Conservation (phyloP, 2,329 filamentous ascomycete species). For the Colletotrichum falcatum region DNA sequence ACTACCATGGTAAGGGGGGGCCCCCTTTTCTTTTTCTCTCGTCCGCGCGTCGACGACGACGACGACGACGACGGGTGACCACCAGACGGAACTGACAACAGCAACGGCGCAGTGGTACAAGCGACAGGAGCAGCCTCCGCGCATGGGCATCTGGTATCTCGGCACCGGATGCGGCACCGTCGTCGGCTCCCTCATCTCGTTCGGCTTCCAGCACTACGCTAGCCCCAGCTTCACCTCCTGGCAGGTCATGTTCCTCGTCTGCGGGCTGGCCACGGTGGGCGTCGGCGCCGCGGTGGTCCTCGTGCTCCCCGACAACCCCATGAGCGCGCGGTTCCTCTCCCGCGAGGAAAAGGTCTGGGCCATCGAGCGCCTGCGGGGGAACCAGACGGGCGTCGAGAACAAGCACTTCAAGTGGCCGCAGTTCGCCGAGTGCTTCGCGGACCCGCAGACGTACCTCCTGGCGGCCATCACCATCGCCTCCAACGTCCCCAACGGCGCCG, state of each 20-base stretch:
- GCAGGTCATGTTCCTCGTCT: slow-evolving; percentile 69
- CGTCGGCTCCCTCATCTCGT: slow-evolving; percentile 66
- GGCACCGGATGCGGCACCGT: slow-evolving; percentile 70
- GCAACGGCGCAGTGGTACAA: slow-evolving; percentile 60
- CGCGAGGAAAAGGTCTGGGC: slow-evolving; percentile 75
- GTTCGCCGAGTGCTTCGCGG: slow-evolving; percentile 62
- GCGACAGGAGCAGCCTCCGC: slow-evolving; percentile 68
- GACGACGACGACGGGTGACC: too few species aligned
- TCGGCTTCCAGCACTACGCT: slow-evolving; percentile 66
- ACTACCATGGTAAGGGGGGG: slow-evolving; percentile 50
- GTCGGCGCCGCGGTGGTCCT: slow-evolving; percentile 69
- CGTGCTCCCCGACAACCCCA: slow-evolving; percentile 67
- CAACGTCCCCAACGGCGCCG: slow-evolving; percentile 72
- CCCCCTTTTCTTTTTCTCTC: too few species aligned
- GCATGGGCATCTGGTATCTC: slow-evolving; percentile 74
- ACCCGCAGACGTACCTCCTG: slow-evolving; percentile 69
- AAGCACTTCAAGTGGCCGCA: slow-evolving; percentile 78
- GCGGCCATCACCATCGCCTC: slow-evolving; percentile 69
- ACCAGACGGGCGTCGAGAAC: slow-evolving; percentile 82
- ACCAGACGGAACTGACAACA: too few species aligned
- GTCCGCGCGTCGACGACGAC: too few species aligned
- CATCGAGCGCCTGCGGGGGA: slow-evolving; percentile 78
- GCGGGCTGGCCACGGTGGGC: slow-evolving; percentile 70
- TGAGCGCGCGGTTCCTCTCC: slow-evolving; percentile 65
- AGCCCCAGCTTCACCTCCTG: slow-evolving; percentile 49